A percentile compares a stretch with the other conserved stretches of the same genome.
These are phyloP conservation scores for Coemansia sp. DNA, from an alignment of 192 early-diverging fungal species.

Conservation along the genomic window DNA sequence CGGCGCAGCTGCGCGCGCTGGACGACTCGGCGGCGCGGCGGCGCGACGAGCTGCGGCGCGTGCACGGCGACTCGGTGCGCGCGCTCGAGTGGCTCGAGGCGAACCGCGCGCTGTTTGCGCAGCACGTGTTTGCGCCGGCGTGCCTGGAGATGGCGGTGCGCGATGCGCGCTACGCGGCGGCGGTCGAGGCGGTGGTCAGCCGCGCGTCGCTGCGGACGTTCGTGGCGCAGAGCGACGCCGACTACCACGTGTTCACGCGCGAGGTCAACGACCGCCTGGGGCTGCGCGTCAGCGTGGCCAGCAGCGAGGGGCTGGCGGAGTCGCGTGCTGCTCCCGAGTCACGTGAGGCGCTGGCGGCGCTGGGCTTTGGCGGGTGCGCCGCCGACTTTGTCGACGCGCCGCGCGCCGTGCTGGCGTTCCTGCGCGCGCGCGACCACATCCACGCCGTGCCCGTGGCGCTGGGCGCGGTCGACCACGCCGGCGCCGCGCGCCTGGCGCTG, in stretches of 20 bases:
- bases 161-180: constrained; percentile 61
- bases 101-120: constrained; percentile 66
- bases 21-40: constrained; percentile 62
- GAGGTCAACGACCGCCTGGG: constrained; percentile 65
- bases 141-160: constrained; percentile 73
- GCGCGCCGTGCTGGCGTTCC: constrained; percentile 59
- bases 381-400: constrained; percentile 80
- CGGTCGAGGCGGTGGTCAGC: constrained; percentile 65
- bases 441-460: constrained; percentile 59
- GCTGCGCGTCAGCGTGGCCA: constrained; percentile 65
- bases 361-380: constrained; percentile 78
- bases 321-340: constrained; percentile 15
- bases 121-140: constrained; percentile 74
- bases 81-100: constrained; percentile 72
- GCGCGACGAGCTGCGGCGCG: constrained; percentile 57
- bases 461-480: constrained; percentile 38
- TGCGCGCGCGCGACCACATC: constrained; percentile 66
- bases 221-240: constrained; percentile 74
- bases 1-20: constrained; percentile 59
- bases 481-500: constrained; percentile 15
- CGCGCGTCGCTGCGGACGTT: constrained; percentile 68
- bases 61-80: constrained; percentile 59
- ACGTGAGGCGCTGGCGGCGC: constrained; percentile 33
- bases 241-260: constrained; percentile 73
- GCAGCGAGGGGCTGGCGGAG: neutral